These are phyloP conservation scores for Pseudogymnoascus sp. DNA, from an alignment of 2,329 filamentous ascomycete genomes.

Conservation along the genomic window DNA sequence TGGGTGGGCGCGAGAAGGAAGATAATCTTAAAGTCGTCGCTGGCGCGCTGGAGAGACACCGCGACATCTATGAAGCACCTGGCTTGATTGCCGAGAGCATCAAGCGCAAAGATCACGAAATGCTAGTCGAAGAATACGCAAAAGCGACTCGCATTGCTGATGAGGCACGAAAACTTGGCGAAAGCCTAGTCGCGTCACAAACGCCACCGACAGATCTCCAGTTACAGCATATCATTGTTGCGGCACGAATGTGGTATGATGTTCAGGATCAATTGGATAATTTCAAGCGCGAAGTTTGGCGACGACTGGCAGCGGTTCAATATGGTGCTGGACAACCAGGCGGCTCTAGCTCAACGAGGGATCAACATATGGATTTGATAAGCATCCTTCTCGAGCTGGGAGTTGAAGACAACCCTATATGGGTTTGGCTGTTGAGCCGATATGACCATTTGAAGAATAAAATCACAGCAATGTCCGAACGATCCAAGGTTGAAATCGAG, in stretches of 20 bases:
- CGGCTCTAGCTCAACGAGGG: slow-evolving; percentile 46
- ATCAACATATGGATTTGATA: slow-evolving; percentile 87
- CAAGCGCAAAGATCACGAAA: slow-evolving; percentile 84
- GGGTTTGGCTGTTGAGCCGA: slow-evolving; percentile 86
- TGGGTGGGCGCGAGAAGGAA: slow-evolving; percentile 87
- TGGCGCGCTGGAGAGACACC: slow-evolving; percentile 69
- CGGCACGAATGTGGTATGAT: slow-evolving; percentile 91
- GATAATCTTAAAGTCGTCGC: slow-evolving; percentile 75
- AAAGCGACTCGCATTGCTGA: slow-evolving; percentile 77
- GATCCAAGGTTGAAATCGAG: slow-evolving; percentile 88
- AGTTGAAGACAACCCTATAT: slow-evolving; percentile 92
- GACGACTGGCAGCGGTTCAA: slow-evolving; percentile 65
- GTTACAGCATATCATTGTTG: slow-evolving; percentile 78
- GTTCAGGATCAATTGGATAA: slow-evolving; percentile 78
- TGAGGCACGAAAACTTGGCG: slow-evolving; percentile 65
- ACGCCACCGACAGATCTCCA: slow-evolving; percentile 66
- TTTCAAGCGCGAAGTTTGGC: slow-evolving; percentile 90
- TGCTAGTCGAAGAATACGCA: slow-evolving; percentile 77
- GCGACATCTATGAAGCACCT: slow-evolving; percentile 75
- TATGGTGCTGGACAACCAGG: slow-evolving; percentile 35
- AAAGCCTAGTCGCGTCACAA: slow-evolving; percentile 44
- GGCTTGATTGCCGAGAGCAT: slow-evolving; percentile 74
- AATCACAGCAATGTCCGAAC: slow-evolving; percentile 72
- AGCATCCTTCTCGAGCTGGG: slow-evolving; percentile 84
- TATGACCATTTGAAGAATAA: slow-evolving; percentile 86